Percentiles rank a stretch among this genome's conserved stretches.
phyloP scores from a whole-genome alignment of 2,329 filamentous ascomycete species.

The Cytospora piceae region DNA sequence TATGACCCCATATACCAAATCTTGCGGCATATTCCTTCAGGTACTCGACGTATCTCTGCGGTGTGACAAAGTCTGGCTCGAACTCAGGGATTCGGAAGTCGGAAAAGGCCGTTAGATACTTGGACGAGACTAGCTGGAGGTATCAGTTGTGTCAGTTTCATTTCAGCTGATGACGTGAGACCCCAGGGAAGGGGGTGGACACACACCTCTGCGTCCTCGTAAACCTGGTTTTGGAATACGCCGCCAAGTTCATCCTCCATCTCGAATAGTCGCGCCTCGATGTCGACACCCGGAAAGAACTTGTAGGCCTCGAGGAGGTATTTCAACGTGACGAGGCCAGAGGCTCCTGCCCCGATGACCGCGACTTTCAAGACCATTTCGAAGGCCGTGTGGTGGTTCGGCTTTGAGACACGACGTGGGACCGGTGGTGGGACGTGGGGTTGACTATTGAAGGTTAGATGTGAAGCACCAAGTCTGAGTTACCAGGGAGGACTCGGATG shows the following conservation, averaged over 20 bases:
- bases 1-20: conserved; percentile 41
- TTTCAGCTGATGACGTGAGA: background rate
- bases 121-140: conserved; percentile 46
- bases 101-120: conserved; percentile 50
- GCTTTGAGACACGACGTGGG: background rate
- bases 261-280: conserved; percentile 49
- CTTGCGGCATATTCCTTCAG: conserved; percentile 41
- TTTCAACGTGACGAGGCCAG: conserved; percentile 45
- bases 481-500: background rate
- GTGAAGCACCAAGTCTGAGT: background rate
- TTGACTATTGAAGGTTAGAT: background rate
- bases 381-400: background rate
- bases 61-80: conserved; percentile 43
- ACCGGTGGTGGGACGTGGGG: background rate
- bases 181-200: too few species aligned
- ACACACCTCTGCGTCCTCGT: conserved; percentile 48
- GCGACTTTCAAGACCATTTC: conserved; percentile 35
- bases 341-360: conserved; percentile 44
- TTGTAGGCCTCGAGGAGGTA: conserved; percentile 41
- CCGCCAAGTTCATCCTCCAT: conserved; percentile 45
- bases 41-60: conserved; percentile 41
- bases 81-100: conserved; percentile 44
- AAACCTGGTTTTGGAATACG: conserved; percentile 47
- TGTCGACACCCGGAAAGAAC: conserved; percentile 38
- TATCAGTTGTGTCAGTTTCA: conserved; percentile 7